Conservation (phyloP, 108 stramenopile species). For the Nitzschia inconspicua region DNA sequence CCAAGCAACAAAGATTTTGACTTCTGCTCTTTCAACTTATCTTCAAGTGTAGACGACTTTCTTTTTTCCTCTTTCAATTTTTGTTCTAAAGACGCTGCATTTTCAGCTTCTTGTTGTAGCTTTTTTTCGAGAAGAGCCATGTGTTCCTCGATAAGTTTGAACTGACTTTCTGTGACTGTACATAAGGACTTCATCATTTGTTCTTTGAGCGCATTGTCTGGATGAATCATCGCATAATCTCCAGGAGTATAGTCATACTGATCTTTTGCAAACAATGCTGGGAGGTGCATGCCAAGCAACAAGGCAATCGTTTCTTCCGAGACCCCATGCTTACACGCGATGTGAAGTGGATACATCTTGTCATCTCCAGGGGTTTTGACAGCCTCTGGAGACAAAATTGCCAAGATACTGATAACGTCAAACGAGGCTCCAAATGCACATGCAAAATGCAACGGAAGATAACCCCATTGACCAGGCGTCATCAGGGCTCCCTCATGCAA, state of each 20-base stretch:
- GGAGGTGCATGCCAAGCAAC: slow-evolving; percentile 30
- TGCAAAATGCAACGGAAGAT: slow-evolving; percentile 72
- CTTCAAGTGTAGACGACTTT: slow-evolving; percentile 6
- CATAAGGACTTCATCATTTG: neutral
- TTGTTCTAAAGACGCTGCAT: neutral
- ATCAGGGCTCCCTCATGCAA: slow-evolving; percentile 38
- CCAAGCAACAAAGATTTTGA: slow-evolving; percentile 1
- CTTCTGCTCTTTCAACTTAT: neutral
- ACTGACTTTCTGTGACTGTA: too few species aligned
- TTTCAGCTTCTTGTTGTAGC: slow-evolving; percentile 5
- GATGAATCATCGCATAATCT: neutral
- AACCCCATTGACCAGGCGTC: slow-evolving; percentile 44
- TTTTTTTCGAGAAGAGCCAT: neutral
- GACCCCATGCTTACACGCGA: slow-evolving; percentile 58
- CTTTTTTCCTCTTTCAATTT: neutral
- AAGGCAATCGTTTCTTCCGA: slow-evolving; percentile 36
- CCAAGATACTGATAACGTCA: slow-evolving; percentile 36
- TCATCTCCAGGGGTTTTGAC: slow-evolving; percentile 16
- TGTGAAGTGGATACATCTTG: slow-evolving; percentile 51
- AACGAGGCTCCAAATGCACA: slow-evolving; percentile 57
- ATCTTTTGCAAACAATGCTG: slow-evolving; percentile 35
- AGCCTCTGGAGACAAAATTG: slow-evolving; percentile 59
- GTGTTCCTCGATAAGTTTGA: neutral
- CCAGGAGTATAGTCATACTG: slow-evolving; percentile 5
- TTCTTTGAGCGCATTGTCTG: neutral